phyloP scores from a whole-genome alignment of 495 filamentous ascomycete species.

The Aspergillus cristatus region DNA sequence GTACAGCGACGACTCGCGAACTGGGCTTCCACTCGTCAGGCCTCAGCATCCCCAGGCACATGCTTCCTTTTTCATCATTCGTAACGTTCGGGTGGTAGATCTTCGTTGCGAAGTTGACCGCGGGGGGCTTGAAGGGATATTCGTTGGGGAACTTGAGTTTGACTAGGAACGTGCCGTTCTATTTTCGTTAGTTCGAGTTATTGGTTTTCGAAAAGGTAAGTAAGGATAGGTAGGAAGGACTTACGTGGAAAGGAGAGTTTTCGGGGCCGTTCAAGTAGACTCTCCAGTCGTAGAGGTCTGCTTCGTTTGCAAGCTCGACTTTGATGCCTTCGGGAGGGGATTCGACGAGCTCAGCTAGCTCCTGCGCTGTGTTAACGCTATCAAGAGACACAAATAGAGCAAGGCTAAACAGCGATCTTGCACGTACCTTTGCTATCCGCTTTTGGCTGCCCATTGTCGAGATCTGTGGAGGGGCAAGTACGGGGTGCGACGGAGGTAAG shows the following conservation, averaged over 20 bases:
- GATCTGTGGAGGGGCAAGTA: conserved; percentile 9
- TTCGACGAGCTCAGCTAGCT: conserved; percentile 57
- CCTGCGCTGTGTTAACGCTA: conserved; percentile 36
- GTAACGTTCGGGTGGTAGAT: conserved; percentile 98
- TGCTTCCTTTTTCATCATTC: conserved; percentile 83
- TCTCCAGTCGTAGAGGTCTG: conserved; percentile 80
- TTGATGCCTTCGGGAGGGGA: conserved; percentile 57
- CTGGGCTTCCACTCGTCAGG: conserved; percentile 92
- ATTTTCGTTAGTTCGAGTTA: conserved; percentile 3
- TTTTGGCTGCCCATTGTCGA: conserved; percentile 45
- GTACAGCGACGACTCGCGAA: conserved; percentile 64
- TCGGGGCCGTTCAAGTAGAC: conserved; percentile 67
- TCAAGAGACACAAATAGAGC: conserved; percentile 5
- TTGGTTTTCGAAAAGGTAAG: background rate
- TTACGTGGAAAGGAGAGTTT: conserved; percentile 62
- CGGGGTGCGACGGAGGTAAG: conserved; percentile 9
- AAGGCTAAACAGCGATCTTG: background rate
- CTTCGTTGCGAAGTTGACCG: conserved; percentile 80
- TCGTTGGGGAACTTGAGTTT: conserved; percentile 67
- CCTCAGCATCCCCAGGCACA: conserved; percentile 86
- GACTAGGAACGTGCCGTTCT: conserved; percentile 75
- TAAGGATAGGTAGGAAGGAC: too few relatives aligned
- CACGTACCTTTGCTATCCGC: conserved; percentile 51
- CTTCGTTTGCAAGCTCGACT: conserved; percentile 54
- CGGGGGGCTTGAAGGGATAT: conserved; percentile 93